Evolutionary conservation across 2,329 filamentous ascomycete species (phyloP), one percentile per base, ranked within the genome.

Genomic region (Trichothecium sympodiale): DNA sequence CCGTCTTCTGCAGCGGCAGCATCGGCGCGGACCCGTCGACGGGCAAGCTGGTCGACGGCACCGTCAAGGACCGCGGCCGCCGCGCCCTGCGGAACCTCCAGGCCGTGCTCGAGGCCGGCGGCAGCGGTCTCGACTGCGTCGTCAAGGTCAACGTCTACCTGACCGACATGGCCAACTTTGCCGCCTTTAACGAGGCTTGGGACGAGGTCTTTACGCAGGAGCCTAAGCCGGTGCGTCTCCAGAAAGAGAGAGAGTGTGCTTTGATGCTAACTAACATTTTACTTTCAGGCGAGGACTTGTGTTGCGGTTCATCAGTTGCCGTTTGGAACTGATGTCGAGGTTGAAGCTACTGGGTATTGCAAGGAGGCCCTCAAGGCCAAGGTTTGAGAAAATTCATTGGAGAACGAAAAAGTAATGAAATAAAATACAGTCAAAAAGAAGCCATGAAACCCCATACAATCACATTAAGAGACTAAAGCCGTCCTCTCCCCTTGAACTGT

Each of bases 271-370:
- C n/a, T n/a, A n/a, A n/a, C n/a, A n/a, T n/a, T n/a, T n/a, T n/a
- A n/a, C n/a, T n/a, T n/a, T n/a, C n/a, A 65, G 62, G 61, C 57
- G 33, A 57, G 79, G 39, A 81, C 74, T 35, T 87, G 81, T 51
- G 80, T 87, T 17, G 80, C 80, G 0, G 83, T 86, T 10, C 75
- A 82, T 56, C 70, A 80, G 52, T 60, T 87, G 46, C 82, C 82
- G 2, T 72, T 82, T 49, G 71, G 72, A 12, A 79, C 80, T 6
- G 73, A 80, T 39, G 73, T 87, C 7, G 82, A 86, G 63, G 82
- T 87, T 50, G 82, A 87, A 61, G 23, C 16, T 8, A 34, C 18
- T 6, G 36, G 20, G 20, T 25, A 25, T 25, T 25, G 20, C 20
- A 25, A 25, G 20, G 6, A 25, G 20, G 20, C 20, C 10, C 20